Base-by-base conservation (phyloP, 257 asterid genomes). In the Haberlea rhodopensis region DNA sequence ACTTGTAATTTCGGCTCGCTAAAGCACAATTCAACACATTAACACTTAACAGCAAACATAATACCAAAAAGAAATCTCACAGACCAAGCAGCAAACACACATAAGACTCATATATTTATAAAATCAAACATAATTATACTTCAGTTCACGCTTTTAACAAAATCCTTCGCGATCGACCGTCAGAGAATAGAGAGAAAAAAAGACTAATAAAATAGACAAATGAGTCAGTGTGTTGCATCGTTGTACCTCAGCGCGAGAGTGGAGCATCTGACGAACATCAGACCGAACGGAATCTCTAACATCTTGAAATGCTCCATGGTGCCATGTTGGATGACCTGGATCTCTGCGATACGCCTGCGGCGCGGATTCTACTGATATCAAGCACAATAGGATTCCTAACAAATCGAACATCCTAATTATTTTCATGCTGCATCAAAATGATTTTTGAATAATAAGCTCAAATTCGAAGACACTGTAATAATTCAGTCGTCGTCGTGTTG, bases 241-340 rank as follows among this genome's bases (percentile, higher is more conserved):
- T 59, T 43, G 26, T 53, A 89, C 99, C 99, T 94, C 95, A 57
- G 97, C 97, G 40, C 95, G 95, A 74, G 95, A 75, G 71, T 90
- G 96, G 68, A 94, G 96, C 97, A 87, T 89, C 74, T 87, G 90
- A 65, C 87, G 88, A 76, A 94, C 86, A 48, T 84, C 96, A 29
- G 97, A 90, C 82, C 97, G 96, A 58, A 94, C 80, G 19, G 78
- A 78, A 70, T 87, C 99, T 78, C 87, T 87, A 66, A 90, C 96
- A 68, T 90, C 97, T 4, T 90, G 97, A 81, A 94, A 94, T 2
- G 94, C 96, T 57, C 96, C 87, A 62, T 94, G 97, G 80, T 90
- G 99, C 99, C 99, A 94, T 67, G 89, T 81, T n/a, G 87, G 88
- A 28, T 94, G 99, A 60, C 97, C 99, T 21, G 96, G 91, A 80